phyloP scores from a whole-genome alignment of 2,329 filamentous ascomycete genomes.

The Magnaporthales sp. region DNA sequence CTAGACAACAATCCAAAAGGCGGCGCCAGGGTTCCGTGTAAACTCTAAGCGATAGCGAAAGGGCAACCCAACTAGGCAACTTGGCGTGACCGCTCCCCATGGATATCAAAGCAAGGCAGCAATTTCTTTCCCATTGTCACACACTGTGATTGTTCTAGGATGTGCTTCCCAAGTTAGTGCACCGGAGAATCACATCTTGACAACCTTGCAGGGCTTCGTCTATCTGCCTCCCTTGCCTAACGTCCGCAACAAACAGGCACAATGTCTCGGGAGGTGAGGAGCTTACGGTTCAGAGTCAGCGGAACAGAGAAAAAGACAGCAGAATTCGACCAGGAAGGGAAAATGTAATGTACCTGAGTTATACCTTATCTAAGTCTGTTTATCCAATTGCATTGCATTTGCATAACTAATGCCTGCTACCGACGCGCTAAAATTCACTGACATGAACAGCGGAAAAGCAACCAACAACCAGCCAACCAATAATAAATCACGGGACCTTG shows the following conservation, averaged over 20 bases:
- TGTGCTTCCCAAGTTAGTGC: neutral
- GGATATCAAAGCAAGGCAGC: neutral
- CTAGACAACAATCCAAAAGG: neutral
- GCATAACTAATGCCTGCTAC: neutral
- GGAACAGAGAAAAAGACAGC: neutral
- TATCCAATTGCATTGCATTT: neutral
- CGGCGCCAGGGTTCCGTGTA: neutral
- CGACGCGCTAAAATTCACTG: neutral
- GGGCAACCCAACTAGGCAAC: neutral
- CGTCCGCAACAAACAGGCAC: slow-evolving; percentile 3
- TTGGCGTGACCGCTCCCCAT: neutral
- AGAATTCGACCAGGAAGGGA: neutral
- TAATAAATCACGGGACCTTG: neutral
- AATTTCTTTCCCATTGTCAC: neutral
- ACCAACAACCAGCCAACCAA: neutral
- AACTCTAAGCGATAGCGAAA: neutral
- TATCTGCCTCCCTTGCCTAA: neutral
- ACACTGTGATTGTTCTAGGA: neutral
- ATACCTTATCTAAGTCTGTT: neutral
- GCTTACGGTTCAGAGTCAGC: neutral
- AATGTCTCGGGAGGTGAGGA: slow-evolving; percentile 2
- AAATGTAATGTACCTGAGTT: neutral
- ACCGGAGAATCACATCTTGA: neutral
- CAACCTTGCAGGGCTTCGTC: neutral
- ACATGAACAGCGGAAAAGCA: neutral